Base-by-base conservation (phyloP, 441 rosid genomes). In the Corymbia calophylla region DNA sequence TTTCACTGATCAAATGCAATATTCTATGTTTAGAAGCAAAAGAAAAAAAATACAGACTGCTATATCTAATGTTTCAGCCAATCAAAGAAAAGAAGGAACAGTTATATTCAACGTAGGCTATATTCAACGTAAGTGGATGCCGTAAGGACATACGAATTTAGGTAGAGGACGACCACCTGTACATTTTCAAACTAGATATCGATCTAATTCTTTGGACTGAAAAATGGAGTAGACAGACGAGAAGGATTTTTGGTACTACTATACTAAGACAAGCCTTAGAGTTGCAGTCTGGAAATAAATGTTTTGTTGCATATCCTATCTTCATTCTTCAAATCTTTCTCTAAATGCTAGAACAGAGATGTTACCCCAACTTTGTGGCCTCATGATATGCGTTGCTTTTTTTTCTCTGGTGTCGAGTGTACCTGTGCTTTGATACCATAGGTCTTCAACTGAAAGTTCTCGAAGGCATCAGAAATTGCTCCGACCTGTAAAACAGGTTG, bases 341-440 rank as follows among this genome's bases (percentile, higher is more conserved):
- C 84, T 39, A 73, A 73, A 44, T 11, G 82, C 84, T 12, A 39
- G 84, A 39, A 39, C 14, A 39, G n/a, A 73, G 29, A 73, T 73
- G 84, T 39, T 73, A 23, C 29, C 82, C 82, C 14, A 29, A 39
- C 84, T 73, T 39, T 23, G 9, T 39, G n/a, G 84, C 84, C 51
- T 73, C 84, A 73, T 86, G 44, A 32, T 86, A 44, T 44, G 8
- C 96, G 94, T 16, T 95, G 93, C 93, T 95, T 98, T 96, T 96
- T 98, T 93, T 95, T 98, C 93, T 95, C 97, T 7, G 99, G 99
- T 31, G 99, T 98, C 60, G 92, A 93, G 90, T 97, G 99, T 21
- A 97, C 97, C 91, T 97, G 99, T n/a, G 97, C 92, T 93, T 95
- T 97, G 87, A 93, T 92, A 91, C 99, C 99, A 85, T 98, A 96